A percentile compares a stretch with the other conserved stretches of the same genome.
Conservation (phyloP, 306 rosid species). For the Cercis canadensis region DNA sequence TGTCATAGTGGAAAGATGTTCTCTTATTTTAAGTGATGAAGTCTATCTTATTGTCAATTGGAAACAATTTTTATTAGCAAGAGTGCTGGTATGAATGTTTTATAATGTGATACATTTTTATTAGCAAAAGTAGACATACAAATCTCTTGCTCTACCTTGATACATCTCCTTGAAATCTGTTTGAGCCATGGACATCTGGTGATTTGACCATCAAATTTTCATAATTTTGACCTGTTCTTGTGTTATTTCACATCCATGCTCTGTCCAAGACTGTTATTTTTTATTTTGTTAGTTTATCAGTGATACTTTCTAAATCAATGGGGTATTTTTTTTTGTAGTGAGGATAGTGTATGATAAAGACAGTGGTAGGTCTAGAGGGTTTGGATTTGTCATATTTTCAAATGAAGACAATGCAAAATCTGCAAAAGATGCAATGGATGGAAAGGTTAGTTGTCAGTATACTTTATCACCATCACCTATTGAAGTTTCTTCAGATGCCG, state of each 20-base stretch:
- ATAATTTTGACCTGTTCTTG: conserved; percentile 12
- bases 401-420: conserved; percentile 65
- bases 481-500: conserved; percentile 25
- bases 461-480: not conserved
- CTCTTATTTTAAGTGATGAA: not conserved
- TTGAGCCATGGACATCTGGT: not conserved
- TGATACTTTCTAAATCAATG: conserved; percentile 15
- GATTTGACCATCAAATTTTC: not conserved
- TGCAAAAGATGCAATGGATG: conserved; percentile 95
- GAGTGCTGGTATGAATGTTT: not conserved
- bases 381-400: conserved; percentile 79
- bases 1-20: not conserved
- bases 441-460: conserved; percentile 62
- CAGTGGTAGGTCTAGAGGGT: conserved; percentile 89
- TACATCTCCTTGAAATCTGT: not conserved
- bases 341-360: conserved; percentile 81
- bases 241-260: not conserved
- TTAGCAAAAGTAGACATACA: not conserved
- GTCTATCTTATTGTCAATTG: not conserved
- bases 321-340: conserved; percentile 46
- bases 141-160: conserved; percentile 1
- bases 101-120: not conserved
- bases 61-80: not conserved
- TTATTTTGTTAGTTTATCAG: conserved; percentile 19
- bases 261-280: not conserved